These are phyloP conservation scores for Thermomucor indicae-seudaticae DNA, from an alignment of 371 early-diverging fungal genomes.

Conservation along the genomic window DNA sequence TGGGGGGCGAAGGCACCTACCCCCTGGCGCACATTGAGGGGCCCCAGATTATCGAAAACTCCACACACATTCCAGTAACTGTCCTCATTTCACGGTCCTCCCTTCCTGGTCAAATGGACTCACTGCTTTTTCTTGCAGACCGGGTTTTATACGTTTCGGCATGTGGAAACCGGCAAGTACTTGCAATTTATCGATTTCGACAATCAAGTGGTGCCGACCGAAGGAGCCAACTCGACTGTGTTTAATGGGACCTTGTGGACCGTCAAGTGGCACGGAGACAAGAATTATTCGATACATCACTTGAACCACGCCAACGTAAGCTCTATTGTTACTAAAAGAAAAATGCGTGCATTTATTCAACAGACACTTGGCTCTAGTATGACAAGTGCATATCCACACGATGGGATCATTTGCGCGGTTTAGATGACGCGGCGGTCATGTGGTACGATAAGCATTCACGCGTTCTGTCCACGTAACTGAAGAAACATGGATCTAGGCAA, in stretches of 20 bases:
- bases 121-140: too few species aligned
- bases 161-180: conserved; percentile 26
- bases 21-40: conserved; percentile 17
- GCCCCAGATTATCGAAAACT: conserved; percentile 23
- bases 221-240: conserved; percentile 25
- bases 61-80: conserved; percentile 25
- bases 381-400: conserved; percentile 33
- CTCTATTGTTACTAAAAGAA: neutral
- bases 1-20: conserved; percentile 25
- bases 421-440: conserved; percentile 28
- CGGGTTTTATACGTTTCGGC: conserved; percentile 26
- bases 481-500: conserved; percentile 15
- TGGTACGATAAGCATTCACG: conserved; percentile 8
- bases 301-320: conserved; percentile 17
- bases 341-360: too few species aligned
- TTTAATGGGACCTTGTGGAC: conserved; percentile 29
- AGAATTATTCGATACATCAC: conserved; percentile 28
- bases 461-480: too few species aligned
- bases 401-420: conserved; percentile 25
- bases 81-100: too few species aligned
- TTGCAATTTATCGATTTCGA: conserved; percentile 25
- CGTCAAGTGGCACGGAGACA: conserved; percentile 30
- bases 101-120: too few species aligned
- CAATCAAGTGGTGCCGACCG: conserved; percentile 25
- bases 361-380: conserved; percentile 6